These are phyloP conservation scores for Ormosia semicastrata DNA, from an alignment of 306 rosid genomes.

Conservation along the genomic window DNA sequence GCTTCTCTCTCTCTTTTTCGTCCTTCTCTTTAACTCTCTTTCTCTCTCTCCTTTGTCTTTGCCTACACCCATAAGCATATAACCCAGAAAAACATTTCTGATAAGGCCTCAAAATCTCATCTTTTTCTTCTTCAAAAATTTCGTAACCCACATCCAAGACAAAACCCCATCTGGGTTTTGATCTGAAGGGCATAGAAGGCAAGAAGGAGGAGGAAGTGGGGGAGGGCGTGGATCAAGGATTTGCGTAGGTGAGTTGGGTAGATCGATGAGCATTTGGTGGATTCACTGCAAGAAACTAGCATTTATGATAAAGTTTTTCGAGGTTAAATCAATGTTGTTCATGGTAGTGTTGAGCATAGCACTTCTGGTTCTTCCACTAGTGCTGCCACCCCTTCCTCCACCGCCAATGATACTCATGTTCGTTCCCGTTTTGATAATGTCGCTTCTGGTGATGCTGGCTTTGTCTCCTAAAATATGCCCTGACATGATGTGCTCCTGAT, in stretches of 20 bases:
- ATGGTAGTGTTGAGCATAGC: slow-evolving; percentile 10
- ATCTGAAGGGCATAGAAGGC: neutral
- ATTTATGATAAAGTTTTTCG: slow-evolving; percentile 13
- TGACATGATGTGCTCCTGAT: neutral
- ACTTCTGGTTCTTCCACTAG: slow-evolving; percentile 32
- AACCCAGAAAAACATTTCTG: too few species aligned
- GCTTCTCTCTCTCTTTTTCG: too few species aligned
- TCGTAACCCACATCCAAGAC: neutral
- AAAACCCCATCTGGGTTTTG: neutral
- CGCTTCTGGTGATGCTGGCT: slow-evolving; percentile 27
- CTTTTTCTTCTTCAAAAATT: neutral
- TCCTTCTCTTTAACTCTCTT: too few species aligned
- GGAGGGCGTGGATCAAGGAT: neutral
- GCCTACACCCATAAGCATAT: too few species aligned
- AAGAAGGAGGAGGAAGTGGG: neutral
- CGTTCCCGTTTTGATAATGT: slow-evolving; percentile 31
- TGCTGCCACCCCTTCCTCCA: slow-evolving; percentile 40
- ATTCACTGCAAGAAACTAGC: neutral
- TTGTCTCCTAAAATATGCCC: slow-evolving; percentile 21
- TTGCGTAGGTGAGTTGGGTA: neutral
- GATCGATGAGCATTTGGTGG: neutral
- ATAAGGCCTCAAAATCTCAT: neutral
- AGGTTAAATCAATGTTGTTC: slow-evolving; percentile 10
- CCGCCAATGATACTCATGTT: slow-evolving; percentile 35
- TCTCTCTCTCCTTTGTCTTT: too few species aligned